Percentiles rank a stretch among this genome's conserved stretches.
Evolutionary conservation across 768 basidiomycete genomes (phyloP).

Genomic region (Auricularia heimuer): DNA sequence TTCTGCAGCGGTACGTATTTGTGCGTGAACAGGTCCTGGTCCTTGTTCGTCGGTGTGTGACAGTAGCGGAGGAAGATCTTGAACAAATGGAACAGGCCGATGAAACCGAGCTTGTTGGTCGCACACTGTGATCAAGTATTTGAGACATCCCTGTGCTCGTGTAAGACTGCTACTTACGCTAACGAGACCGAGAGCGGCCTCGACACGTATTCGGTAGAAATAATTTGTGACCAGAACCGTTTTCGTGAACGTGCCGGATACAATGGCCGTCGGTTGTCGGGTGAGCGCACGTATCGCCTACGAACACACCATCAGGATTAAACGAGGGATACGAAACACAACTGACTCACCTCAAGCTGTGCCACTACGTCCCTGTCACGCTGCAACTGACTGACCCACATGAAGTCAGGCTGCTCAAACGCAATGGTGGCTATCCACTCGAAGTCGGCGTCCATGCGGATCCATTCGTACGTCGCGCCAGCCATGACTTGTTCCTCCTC

Average conservation of each 20-base stretch:
- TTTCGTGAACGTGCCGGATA: conserved; percentile 86
- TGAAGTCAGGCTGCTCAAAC: conserved; percentile 94
- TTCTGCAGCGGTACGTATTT: conserved; percentile 93
- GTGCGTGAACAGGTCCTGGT: conserved; percentile 75
- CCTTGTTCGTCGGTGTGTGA: conserved; percentile 75
- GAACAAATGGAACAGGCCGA: conserved; percentile 92
- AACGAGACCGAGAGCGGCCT: conserved; percentile 80
- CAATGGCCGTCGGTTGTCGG: conserved; percentile 71
- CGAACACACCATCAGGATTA: conserved; percentile 5
- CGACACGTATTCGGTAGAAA: conserved; percentile 91
- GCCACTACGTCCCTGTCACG: conserved; percentile 94
- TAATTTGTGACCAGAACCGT: conserved; percentile 92
- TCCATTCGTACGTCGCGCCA: conserved; percentile 98
- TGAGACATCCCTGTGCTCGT: conserved; percentile 9
- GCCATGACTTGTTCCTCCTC: conserved; percentile 91
- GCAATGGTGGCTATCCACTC: conserved; percentile 94
- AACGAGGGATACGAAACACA: neutral
- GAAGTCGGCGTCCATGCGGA: conserved; percentile 96
- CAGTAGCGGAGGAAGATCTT: conserved; percentile 88
- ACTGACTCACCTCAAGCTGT: conserved; percentile 73
- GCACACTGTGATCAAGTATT: conserved; percentile 51
- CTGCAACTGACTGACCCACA: conserved; percentile 96
- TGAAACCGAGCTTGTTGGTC: conserved; percentile 68
- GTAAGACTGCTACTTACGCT: conserved; percentile 41
- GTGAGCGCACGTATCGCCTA: conserved; percentile 87